Base-by-base conservation (phyloP, 108 stramenopile species). In the Parietichytrium sp. region DNA sequence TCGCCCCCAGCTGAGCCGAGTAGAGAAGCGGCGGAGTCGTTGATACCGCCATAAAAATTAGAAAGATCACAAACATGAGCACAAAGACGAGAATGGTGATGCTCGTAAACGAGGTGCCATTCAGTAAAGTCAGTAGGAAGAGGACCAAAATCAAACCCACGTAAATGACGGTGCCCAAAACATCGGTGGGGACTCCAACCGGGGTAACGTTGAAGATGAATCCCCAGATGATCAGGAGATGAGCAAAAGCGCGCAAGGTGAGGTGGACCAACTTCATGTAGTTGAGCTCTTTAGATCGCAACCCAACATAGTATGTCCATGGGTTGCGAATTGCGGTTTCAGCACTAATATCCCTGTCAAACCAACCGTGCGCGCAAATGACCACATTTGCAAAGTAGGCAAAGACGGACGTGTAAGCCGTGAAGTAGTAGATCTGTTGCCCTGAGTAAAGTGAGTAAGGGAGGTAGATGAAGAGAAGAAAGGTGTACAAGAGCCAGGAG, bases 381-480 rank as follows among this genome's bases (percentile, higher is more conserved):
- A 96, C 97, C 51, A 88, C 84, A 10, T 88, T 94, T 7, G 91
- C 87, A 51, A 94, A 92, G 83, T 97, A 95, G 84, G 95, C 95
- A 27, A 27, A 27, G 26, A 23, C 25, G 26, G 4, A 8, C 16
- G 49, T 51, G 16, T 51, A 29, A 23, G 52, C n/a, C 29, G 27
- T 52, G 16, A 18, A 15, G 26, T 80, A 48, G 48, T 51, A 80
- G 16, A 51, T 16, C 20, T 48, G 48, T 51, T 48, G 27, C 6
- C 79, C 79, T n/a, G 50, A 51, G 30, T 25, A 80, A 13, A 26
- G 48, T 49, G 27, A 49, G 16, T 30, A 80, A n/a, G 26, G 8
- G 18, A 29, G 48, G 51, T 52, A 80, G 79, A 50, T 51, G 79
- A 36, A 80, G 12, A 80, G 79, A 4, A 31, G 30, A 8, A 26